A percentile compares a stretch with the other conserved stretches of the same genome.
phyloP scores from a whole-genome alignment of 1,284 basidiomycete species.

The Austroboletus olivaceoglutinosus region DNA sequence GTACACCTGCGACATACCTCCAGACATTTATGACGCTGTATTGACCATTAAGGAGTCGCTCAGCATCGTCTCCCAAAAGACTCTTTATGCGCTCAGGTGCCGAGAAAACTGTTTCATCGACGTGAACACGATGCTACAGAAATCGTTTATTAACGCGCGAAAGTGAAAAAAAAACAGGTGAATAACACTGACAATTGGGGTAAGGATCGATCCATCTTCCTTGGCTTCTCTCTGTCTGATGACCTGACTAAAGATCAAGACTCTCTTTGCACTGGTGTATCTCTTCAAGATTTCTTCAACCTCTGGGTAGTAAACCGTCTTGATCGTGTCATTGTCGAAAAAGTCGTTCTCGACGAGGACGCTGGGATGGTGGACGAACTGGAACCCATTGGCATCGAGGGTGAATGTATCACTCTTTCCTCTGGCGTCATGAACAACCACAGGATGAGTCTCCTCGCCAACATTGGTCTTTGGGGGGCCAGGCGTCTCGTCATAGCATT shows the following conservation, averaged over 20 bases:
- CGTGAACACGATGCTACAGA: conserved; percentile 33
- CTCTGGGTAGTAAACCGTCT: conserved; percentile 38
- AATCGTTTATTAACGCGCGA: background rate
- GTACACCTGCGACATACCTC: conserved; percentile 25
- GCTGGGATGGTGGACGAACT: conserved; percentile 34
- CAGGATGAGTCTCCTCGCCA: conserved; percentile 21
- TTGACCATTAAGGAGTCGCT: conserved; percentile 40
- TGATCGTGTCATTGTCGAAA: conserved; percentile 40
- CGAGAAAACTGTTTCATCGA: conserved; percentile 28
- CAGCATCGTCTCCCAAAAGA: conserved; percentile 30
- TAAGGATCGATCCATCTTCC: too few relatives aligned
- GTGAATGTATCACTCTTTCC: conserved; percentile 33
- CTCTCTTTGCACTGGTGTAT: conserved; percentile 39
- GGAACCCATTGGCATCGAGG: conserved; percentile 45
- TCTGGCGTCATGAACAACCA: conserved; percentile 33
- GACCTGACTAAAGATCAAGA: conserved; percentile 48
- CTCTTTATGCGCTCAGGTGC: too few relatives aligned
- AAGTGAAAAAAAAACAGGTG: background rate
- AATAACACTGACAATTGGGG: conserved; percentile 36
- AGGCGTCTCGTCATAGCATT: conserved; percentile 26
- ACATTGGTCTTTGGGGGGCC: conserved; percentile 28
- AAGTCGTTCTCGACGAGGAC: conserved; percentile 39
- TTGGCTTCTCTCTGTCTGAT: conserved; percentile 44
- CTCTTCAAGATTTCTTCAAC: conserved; percentile 44
- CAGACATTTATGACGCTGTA: conserved; percentile 56